Percentiles rank a stretch among this genome's conserved stretches.
These are phyloP conservation scores for Schoenoplectus tabernaemontani DNA, from an alignment of 202 grass and related monocot genomes.

Conservation along the genomic window DNA sequence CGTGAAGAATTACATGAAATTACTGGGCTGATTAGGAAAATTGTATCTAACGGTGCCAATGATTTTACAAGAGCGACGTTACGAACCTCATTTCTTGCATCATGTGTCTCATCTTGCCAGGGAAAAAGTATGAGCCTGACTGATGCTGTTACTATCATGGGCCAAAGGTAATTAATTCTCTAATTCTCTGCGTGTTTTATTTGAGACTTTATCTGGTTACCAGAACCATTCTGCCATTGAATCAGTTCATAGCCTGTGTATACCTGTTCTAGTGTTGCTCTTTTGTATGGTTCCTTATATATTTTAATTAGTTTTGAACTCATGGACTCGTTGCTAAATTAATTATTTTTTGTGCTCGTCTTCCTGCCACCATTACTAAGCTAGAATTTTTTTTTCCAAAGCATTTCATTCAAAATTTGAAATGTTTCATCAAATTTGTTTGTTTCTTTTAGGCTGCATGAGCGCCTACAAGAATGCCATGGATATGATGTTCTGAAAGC, in stretches of 20 bases:
- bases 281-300: not conserved
- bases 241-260: no score
- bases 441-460: constrained; percentile 54
- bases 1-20: constrained; percentile 53
- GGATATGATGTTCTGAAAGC: constrained; percentile 85
- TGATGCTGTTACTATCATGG: constrained; percentile 84
- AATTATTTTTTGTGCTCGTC: no score
- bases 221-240: not conserved
- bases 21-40: constrained; percentile 68
- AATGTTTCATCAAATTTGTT: not conserved
- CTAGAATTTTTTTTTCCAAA: not conserved
- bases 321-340: not conserved
- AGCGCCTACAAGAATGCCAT: constrained; percentile 89
- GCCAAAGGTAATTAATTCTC: constrained; percentile 72
- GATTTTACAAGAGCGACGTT: constrained; percentile 92
- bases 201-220: not conserved
- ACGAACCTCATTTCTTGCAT: constrained; percentile 78
- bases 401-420: constrained; percentile 1
- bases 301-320: not conserved
- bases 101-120: constrained; percentile 81
- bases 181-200: not conserved
- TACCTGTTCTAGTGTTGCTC: not conserved
- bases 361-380: not conserved
- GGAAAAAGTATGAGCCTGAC: constrained; percentile 61
- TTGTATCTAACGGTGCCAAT: constrained; percentile 54